phyloP scores from a whole-genome alignment of 495 filamentous ascomycete species.

The Talaromyces borbonicus region DNA sequence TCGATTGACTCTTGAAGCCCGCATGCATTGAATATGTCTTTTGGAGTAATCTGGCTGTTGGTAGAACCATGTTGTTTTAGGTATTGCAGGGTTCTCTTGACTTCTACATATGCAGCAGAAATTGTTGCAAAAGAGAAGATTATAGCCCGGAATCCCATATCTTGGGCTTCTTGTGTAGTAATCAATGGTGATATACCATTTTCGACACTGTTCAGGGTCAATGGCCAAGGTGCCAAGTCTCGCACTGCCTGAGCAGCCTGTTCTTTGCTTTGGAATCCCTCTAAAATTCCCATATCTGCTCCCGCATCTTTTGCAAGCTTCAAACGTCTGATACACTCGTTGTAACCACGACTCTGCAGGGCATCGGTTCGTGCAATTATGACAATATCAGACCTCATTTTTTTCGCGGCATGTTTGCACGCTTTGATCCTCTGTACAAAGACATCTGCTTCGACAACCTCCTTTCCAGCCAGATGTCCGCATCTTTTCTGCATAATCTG shows the following conservation, averaged over 20 bases:
- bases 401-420: slow-evolving; percentile 6
- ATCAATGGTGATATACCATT: slow-evolving; percentile 51
- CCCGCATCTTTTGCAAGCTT: slow-evolving; percentile 33
- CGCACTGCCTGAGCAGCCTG: slow-evolving; percentile 28
- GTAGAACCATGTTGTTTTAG: slow-evolving; percentile 41
- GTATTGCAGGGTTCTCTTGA: slow-evolving; percentile 37
- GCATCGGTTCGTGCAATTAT: slow-evolving; percentile 51
- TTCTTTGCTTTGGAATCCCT: slow-evolving; percentile 39
- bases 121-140: slow-evolving; percentile 50
- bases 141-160: slow-evolving; percentile 54
- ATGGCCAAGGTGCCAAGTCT: slow-evolving; percentile 43
- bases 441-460: slow-evolving; percentile 32
- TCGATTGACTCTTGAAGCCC: slow-evolving; percentile 48
- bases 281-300: slow-evolving; percentile 46
- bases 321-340: slow-evolving; percentile 36
- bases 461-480: slow-evolving; percentile 44
- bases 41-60: slow-evolving; percentile 32
- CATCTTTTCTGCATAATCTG: slow-evolving; percentile 47
- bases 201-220: slow-evolving; percentile 58
- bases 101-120: slow-evolving; percentile 42
- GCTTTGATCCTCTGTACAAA: slow-evolving; percentile 41
- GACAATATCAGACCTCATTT: slow-evolving; percentile 30
- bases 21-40: slow-evolving; percentile 48
- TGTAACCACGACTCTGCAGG: slow-evolving; percentile 39
- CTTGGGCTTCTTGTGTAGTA: slow-evolving; percentile 45